phyloP scores from a whole-genome alignment of 345 rosid species.

The Citrus hindsii region DNA sequence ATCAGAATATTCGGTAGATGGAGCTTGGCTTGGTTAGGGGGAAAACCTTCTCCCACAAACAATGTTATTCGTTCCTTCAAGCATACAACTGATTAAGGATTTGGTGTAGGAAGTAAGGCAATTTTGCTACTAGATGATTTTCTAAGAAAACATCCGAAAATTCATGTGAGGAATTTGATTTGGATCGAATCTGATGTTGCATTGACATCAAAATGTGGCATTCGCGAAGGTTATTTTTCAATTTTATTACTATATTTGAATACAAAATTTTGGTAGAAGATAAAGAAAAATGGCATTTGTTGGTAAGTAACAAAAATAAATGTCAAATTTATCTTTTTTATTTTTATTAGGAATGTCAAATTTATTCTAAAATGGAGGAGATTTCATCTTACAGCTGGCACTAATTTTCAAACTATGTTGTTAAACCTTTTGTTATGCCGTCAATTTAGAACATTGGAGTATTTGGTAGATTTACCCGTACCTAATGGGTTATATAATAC shows the following conservation, averaged over 20 bases:
- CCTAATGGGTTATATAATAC: no score
- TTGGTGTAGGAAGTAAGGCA: background rate
- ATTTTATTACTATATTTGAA: background rate
- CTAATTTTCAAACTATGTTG: no score
- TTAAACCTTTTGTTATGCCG: no score
- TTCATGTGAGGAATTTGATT: background rate
- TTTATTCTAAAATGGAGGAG: no score
- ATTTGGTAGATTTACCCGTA: no score
- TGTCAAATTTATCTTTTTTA: no score
- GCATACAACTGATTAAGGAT: background rate
- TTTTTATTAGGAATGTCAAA: no score
- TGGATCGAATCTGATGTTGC: background rate
- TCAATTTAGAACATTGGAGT: no score
- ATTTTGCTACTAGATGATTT: background rate
- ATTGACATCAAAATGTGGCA: background rate
- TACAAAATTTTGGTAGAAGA: background rate
- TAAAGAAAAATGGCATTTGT: background rate
- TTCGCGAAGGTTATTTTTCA: no score
- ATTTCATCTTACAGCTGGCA: no score
- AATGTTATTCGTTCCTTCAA: constrained; percentile 15
- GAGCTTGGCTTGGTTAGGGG: background rate
- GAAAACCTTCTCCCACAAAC: background rate
- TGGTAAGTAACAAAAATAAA: no score
- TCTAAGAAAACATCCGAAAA: background rate
- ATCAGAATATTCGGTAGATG: background rate